Evolutionary conservation across 805 yeast genomes (phyloP).

Genomic region (Wickerhamomyces silvicola): DNA sequence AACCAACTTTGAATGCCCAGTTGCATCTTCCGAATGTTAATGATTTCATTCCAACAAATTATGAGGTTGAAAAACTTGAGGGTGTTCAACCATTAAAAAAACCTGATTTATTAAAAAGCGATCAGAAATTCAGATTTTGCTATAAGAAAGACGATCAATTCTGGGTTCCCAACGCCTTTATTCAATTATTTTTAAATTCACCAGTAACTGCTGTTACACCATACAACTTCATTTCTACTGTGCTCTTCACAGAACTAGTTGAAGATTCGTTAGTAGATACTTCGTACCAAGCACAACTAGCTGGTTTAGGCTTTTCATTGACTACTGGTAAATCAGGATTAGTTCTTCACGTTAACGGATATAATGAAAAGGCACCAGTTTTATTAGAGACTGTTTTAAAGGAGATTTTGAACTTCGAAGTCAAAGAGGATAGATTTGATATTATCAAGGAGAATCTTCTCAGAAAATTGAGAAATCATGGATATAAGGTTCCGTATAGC

Average conservation of each 20-base stretch:
- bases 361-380: constrained; percentile 69
- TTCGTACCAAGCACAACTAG: constrained; percentile 79
- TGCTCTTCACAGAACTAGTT: constrained; percentile 61
- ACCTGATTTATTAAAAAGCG: constrained; percentile 56
- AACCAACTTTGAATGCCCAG: constrained; percentile 24
- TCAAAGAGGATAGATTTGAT: constrained; percentile 55
- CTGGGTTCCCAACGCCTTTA: constrained; percentile 79
- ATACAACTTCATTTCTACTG: constrained; percentile 47
- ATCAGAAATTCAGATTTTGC: constrained; percentile 61
- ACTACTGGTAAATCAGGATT: constrained; percentile 64
- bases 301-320: constrained; percentile 60
- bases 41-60: constrained; percentile 75
- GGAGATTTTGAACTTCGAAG: constrained; percentile 42
- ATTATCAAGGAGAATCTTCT: constrained; percentile 56
- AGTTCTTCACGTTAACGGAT: constrained; percentile 65
- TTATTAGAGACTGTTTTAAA: constrained; percentile 56
- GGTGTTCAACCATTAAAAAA: constrained; percentile 33
- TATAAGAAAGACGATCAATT: constrained; percentile 85
- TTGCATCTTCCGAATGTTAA: constrained; percentile 68
- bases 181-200: constrained; percentile 55
- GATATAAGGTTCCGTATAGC: constrained; percentile 68
- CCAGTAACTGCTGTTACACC: constrained; percentile 62
- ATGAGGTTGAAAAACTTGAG: constrained; percentile 46
- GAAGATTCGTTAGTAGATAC: constrained; percentile 71
- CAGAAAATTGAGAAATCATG: constrained; percentile 62